Conservation (phyloP, 139 green algal genomes). For the Chlamydomonas asymmetrica region DNA sequence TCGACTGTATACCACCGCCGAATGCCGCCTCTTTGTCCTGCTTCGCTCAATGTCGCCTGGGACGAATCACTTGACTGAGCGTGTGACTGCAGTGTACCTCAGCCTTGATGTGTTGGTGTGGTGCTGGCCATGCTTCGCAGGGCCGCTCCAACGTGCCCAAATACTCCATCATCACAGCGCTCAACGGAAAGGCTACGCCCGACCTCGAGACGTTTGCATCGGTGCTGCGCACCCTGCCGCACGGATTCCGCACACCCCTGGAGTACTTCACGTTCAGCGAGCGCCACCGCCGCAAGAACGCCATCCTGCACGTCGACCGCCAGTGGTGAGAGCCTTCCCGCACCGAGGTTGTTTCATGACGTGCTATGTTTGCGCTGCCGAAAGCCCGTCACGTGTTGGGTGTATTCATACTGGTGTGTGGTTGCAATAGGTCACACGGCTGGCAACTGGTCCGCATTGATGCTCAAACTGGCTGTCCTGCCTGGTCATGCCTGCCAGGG, state of each 20-base stretch:
- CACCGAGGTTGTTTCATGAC: too few species aligned
- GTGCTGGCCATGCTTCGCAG: conserved; percentile 14
- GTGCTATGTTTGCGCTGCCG: too few species aligned
- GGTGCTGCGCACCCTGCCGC: conserved; percentile 42
- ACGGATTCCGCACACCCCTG: conserved; percentile 68
- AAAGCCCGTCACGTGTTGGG: too few species aligned
- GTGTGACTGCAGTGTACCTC: too few species aligned
- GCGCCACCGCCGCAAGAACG: conserved; percentile 59
- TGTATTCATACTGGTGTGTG: background rate
- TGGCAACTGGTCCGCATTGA: background rate
- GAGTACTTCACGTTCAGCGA: conserved; percentile 77
- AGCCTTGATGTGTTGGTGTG: too few species aligned
- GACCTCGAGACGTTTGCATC: conserved; percentile 53
- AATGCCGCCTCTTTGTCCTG: too few species aligned
- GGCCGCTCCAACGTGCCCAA: conserved; percentile 71
- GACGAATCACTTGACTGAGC: too few species aligned
- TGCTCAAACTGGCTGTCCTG: too few species aligned
- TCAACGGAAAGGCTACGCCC: conserved; percentile 68
- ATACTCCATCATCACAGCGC: conserved; percentile 74
- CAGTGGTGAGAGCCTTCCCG: conserved; percentile 78
- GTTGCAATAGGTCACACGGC: background rate
- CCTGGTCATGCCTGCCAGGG: too few species aligned
- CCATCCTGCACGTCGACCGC: conserved; percentile 66
- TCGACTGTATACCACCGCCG: too few species aligned
- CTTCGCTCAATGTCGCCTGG: too few species aligned